Percentiles rank a stretch among this genome's conserved stretches.
These are phyloP conservation scores for Pezicula radicicola DNA, from an alignment of 2,329 filamentous ascomycete genomes.

Conservation along the genomic window DNA sequence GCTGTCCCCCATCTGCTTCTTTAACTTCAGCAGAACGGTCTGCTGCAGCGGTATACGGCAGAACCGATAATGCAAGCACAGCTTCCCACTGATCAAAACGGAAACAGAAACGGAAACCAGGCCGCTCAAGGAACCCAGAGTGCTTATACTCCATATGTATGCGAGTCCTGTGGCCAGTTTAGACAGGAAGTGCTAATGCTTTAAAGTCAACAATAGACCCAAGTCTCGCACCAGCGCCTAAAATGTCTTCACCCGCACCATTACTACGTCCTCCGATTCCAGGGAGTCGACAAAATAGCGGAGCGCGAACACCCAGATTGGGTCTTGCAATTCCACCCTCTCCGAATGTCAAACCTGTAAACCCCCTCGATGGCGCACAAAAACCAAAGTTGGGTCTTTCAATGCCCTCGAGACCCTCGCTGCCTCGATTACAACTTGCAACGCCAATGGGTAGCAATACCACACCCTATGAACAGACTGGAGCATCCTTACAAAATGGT, in stretches of 20 bases:
- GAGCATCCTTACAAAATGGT: conserved; percentile 32
- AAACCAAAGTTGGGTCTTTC: conserved; percentile 19
- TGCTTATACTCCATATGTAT: not conserved
- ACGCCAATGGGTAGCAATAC: conserved; percentile 83
- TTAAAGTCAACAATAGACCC: conserved; percentile 14
- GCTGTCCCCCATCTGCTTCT: conserved; percentile 5
- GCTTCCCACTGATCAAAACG: conserved; percentile 13
- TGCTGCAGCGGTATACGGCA: conserved; percentile 19
- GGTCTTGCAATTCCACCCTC: conserved; percentile 89
- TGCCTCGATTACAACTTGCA: conserved; percentile 79
- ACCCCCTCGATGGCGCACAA: conserved; percentile 23
- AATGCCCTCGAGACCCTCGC: conserved; percentile 46
- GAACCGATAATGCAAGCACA: conserved; percentile 21
- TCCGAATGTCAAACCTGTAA: conserved; percentile 75
- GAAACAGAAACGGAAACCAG: conserved; percentile 12
- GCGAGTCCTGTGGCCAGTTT: not conserved
- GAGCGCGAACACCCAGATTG: conserved; percentile 41
- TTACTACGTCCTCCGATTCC: conserved; percentile 32
- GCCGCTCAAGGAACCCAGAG: not conserved
- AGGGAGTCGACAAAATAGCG: conserved; percentile 24
- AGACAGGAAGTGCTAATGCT: conserved; percentile 14
- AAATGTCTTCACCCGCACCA: conserved; percentile 32
- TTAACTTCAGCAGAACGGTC: conserved; percentile 8
- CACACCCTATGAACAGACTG: conserved; percentile 64
- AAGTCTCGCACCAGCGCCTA: conserved; percentile 16